Percentiles rank a stretch among this genome's conserved stretches.
Evolutionary conservation across 495 filamentous ascomycete genomes (phyloP).

Genomic region (Parachaetomium inaequale): DNA sequence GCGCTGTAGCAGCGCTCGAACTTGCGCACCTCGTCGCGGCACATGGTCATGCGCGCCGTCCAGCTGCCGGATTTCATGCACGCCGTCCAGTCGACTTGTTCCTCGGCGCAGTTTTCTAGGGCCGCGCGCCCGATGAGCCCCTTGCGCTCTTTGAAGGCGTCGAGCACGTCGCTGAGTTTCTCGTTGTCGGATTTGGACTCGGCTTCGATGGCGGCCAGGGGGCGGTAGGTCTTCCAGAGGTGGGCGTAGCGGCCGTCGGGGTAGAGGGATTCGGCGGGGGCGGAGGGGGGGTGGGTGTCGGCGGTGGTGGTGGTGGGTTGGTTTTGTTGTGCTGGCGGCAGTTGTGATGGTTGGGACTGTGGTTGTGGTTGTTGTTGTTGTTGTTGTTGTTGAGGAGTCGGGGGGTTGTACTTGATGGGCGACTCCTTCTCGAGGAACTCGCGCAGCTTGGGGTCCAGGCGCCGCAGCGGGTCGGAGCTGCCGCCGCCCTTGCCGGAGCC

Average conservation of each 20-base stretch:
- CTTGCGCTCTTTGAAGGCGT: constrained; percentile 77
- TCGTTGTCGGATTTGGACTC: constrained; percentile 66
- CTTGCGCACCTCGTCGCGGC: constrained; percentile 61
- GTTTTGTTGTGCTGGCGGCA: constrained; percentile 4
- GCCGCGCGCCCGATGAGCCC: constrained; percentile 74
- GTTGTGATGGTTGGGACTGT: background rate
- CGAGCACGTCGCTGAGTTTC: constrained; percentile 69
- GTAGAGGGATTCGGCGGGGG: constrained; percentile 44
- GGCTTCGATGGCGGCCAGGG: constrained; percentile 59
- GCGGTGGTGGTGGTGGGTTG: background rate
- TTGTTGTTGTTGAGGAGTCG: constrained; percentile 13
- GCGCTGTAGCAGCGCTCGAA: constrained; percentile 79
- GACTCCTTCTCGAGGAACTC: constrained; percentile 83
- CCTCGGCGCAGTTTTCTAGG: constrained; percentile 87
- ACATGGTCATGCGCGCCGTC: constrained; percentile 64
- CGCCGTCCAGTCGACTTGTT: constrained; percentile 68
- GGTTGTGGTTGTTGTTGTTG: constrained; percentile 4
- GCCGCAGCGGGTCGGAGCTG: constrained; percentile 65
- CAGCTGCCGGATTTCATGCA: constrained; percentile 70
- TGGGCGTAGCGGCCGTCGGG: constrained; percentile 87
- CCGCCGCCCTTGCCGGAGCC: constrained; percentile 29
- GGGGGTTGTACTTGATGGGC: constrained; percentile 63
- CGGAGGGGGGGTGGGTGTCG: constrained; percentile 23
- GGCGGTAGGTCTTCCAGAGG: constrained; percentile 84
- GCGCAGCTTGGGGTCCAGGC: constrained; percentile 78